Evolutionary conservation across 2,329 filamentous ascomycete species (phyloP), one percentile per base, ranked within the genome.

Genomic region (Cytospora paraplurivora): DNA sequence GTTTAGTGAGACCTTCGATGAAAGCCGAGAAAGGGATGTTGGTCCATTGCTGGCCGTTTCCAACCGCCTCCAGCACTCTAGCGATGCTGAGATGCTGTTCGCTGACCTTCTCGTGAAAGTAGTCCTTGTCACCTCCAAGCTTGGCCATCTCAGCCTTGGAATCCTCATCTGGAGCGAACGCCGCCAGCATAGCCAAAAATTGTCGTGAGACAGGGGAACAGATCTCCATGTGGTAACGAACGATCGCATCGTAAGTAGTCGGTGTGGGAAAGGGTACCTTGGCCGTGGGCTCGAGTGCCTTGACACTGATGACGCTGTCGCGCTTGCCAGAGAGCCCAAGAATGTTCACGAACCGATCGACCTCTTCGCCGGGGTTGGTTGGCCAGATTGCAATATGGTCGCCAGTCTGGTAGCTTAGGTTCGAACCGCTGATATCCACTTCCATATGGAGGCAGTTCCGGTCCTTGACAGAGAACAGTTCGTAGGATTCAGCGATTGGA

Each of bases 331-430:
- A 79, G 49, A 97, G 85, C 67, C 87, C 92, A 68, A 96, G 84
- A 61, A 95, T 84, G 70, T 88, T 83, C 68, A 99, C 80, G 78
- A 99, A 93, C 60, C 92, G 88, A 72, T 98, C 92, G 53, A 97
- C 94, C 76, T 98, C 94, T 68, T 86, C 88, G 63, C 95, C 95
- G 64, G 95, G 83, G 76, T 99, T 99, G 57, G 92, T 97, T 44
- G 96, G 95, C 96, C 96, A 99, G 71, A 99, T 80, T 50, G 95
- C 95, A 73, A 99, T 91, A 77, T 99, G 96, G 74, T 99, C 96
- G 75, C 95, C 95, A 59, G 95, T 99, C 71, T 96, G 92, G 81
- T 99, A 99, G 52, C 85, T 87, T 67, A 99, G 82, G 75, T 96
- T 96, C 59, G 93, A 97, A 70, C 87, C 91, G 72, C 88, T 90